Percentiles rank a stretch among this genome's conserved stretches.
Evolutionary conservation across 768 basidiomycete genomes (phyloP).

Genomic region (Boletales sp.): DNA sequence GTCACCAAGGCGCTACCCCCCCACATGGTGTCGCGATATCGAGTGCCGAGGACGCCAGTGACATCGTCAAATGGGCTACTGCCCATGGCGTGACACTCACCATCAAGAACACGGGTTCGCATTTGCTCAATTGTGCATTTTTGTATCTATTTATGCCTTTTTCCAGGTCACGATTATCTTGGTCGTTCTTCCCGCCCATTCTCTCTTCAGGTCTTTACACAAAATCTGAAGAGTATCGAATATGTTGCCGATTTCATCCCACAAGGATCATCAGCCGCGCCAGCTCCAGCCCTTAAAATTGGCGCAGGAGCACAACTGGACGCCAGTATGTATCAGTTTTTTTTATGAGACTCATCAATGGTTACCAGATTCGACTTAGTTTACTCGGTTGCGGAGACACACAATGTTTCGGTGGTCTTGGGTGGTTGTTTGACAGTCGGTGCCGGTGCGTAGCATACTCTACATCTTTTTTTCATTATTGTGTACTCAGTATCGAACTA

Average conservation of each 20-base stretch:
- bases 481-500: background rate
- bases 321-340: conserved; percentile 2
- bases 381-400: conserved; percentile 5
- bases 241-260: conserved; percentile 14
- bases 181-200: conserved; percentile 17
- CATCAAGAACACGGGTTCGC: conserved; percentile 19
- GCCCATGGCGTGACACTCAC: conserved; percentile 13
- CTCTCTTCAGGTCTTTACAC: conserved; percentile 18
- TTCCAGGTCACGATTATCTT: conserved; percentile 10
- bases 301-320: conserved; percentile 13
- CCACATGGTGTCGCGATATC: conserved; percentile 15
- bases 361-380: conserved; percentile 1
- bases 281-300: conserved; percentile 10
- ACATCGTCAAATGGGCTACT: conserved; percentile 14
- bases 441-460: conserved; percentile 3
- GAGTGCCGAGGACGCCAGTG: conserved; percentile 15
- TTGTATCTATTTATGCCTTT: background rate
- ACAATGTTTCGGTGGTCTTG: conserved; percentile 12
- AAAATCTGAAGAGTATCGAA: conserved; percentile 4
- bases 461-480: too few species aligned
- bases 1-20: conserved; percentile 14
- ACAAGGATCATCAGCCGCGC: conserved; percentile 10
- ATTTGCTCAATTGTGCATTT: background rate
- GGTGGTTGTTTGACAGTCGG: conserved; percentile 19
- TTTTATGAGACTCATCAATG: background rate